Conservation (phyloP, 129 eudicot genomes). For the Glebionis coronaria region DNA sequence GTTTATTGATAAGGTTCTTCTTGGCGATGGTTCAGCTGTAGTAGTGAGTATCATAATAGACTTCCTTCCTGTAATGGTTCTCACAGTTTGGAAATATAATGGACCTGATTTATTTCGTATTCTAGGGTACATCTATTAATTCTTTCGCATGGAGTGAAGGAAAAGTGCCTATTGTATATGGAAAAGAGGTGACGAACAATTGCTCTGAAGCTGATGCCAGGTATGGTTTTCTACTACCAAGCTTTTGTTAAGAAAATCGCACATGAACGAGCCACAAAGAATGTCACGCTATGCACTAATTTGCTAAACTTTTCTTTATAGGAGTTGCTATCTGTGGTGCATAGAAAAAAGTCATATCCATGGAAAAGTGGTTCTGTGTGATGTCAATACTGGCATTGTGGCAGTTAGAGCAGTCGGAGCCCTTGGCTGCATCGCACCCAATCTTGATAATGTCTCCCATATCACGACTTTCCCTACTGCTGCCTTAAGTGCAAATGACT, state of each 20-base stretch:
- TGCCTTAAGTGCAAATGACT: background rate
- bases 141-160: slow-evolving; percentile 27
- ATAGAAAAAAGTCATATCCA: slow-evolving; percentile 23
- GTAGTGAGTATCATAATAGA: slow-evolving; percentile 2
- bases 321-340: slow-evolving; percentile 20
- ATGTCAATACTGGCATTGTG: fast-evolving
- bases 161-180: slow-evolving; percentile 40
- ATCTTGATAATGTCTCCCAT: background rate
- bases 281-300: too few species aligned
- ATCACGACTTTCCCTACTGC: slow-evolving; percentile 25
- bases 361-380: slow-evolving; percentile 47
- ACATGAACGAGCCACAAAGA: background rate
- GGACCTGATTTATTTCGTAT: background rate
- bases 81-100: background rate
- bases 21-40: background rate
- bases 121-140: slow-evolving; percentile 47
- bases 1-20: slow-evolving; percentile 7
- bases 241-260: background rate
- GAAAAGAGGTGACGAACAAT: slow-evolving; percentile 24
- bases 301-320: background rate
- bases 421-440: slow-evolving; percentile 26
- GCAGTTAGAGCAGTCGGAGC: slow-evolving; percentile 31
- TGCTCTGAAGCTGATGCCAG: slow-evolving; percentile 21
- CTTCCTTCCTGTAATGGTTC: background rate
- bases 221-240: slow-evolving; percentile 9